Base-by-base conservation (phyloP, 1,284 basidiomycete genomes). In the Sanghuangporus baumii region DNA sequence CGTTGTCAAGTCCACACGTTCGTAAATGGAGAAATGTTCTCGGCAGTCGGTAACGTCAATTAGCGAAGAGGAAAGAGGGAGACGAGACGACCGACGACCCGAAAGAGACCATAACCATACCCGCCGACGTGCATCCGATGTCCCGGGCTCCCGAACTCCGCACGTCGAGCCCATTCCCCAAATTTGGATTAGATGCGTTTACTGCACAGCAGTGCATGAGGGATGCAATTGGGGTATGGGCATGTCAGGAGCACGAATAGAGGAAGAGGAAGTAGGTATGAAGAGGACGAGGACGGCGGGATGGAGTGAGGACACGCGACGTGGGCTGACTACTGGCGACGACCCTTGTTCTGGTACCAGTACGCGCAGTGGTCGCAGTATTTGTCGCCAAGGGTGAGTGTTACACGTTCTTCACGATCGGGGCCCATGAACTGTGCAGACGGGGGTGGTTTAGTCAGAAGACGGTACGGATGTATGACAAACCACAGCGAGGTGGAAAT, bases 341-440 rank as follows among this genome's bases (percentile, higher is more conserved):
- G 73, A 26, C 74, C 74, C 57, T 65, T 65, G 48, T 77, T 78
- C 65, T 79, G 74, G 72, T 80, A 88, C 83, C 84, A 89, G 71
- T 86, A 84, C 64, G 83, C 76, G 73, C 88, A 91, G 57, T 81
- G 75, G 31, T 71, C 69, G 70, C 88, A 91, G 71, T 85, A 91
- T 1, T 82, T 81, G 60, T 74, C 72, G 8, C 80, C 56, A 6
- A 62, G 83, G 54, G 74, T 73, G 26, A 73, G 69, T 0, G 81
- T 83, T 63, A 88, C 77, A 0, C 76, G 84, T 71, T 91, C 88
- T 57, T 77, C 80, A 36, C 74, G 74, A 67, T 91, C 88, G 4
- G 89, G 88, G 23, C 87, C 88, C 67, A 81, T 79, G 70, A 84
- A 89, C 88, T 91, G 71, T 34, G 55, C 62, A 8, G 43, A 46